These are phyloP conservation scores for Suillus hirtellus DNA, from an alignment of 768 basidiomycete genomes.

Conservation along the genomic window DNA sequence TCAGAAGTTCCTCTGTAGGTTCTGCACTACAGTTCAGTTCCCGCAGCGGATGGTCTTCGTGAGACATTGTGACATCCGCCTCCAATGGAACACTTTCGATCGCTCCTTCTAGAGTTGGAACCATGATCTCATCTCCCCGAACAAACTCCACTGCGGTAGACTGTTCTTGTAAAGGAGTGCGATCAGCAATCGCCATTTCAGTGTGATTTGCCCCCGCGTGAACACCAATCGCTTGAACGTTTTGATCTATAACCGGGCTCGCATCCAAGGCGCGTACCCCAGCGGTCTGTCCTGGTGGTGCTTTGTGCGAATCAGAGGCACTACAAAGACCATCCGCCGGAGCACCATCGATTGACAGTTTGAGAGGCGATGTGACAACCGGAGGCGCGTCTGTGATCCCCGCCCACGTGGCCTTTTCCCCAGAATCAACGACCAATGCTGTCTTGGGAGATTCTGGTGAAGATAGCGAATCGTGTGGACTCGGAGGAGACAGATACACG, in stretches of 20 bases:
- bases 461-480: not conserved
- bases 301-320: not conserved
- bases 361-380: not conserved
- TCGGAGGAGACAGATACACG: constrained; percentile 2
- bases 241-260: not conserved
- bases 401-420: not conserved
- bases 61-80: not conserved
- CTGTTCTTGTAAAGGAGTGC: not conserved
- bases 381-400: not conserved
- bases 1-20: not conserved
- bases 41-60: not conserved
- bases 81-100: not conserved
- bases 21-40: not conserved
- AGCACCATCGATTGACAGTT: not conserved
- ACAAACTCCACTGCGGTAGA: not conserved
- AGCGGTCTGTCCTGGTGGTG: not conserved
- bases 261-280: not conserved
- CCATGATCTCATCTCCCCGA: not conserved
- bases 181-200: not conserved
- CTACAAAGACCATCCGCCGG: not conserved
- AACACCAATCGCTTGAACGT: not conserved
- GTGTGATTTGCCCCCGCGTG: not conserved
- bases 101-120: not conserved
- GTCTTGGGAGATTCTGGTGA: not conserved
- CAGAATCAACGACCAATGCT: not conserved